phyloP scores from a whole-genome alignment of 2,329 filamentous ascomycete genomes.

The Exophiala aquamarina region DNA sequence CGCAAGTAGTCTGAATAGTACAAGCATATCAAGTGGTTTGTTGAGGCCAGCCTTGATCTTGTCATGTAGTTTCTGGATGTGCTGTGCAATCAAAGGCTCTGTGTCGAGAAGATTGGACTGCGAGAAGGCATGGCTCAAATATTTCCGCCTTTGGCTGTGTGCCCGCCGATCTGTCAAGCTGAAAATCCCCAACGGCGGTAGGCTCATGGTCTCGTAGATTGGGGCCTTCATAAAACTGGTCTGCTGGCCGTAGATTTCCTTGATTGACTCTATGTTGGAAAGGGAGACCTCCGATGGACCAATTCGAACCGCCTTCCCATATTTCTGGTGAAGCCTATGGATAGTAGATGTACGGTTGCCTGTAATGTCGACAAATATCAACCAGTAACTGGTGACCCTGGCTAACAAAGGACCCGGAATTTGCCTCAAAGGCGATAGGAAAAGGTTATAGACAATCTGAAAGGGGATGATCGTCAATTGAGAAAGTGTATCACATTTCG shows the following conservation, averaged over 20 bases:
- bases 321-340: constrained; percentile 27
- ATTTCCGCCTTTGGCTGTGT: neutral
- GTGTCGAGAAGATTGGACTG: constrained; percentile 1
- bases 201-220: constrained; percentile 5
- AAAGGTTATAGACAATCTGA: neutral
- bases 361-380: constrained; percentile 32
- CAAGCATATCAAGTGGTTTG: neutral
- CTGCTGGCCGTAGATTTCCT: constrained; percentile 31
- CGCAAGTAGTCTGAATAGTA: constrained; percentile 2
- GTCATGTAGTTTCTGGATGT: neutral
- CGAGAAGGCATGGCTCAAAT: constrained; percentile 3
- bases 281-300: constrained; percentile 32
- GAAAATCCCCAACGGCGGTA: neutral
- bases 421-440: neutral
- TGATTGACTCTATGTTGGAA: constrained; percentile 28
- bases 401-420: constrained; percentile 1
- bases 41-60: neutral
- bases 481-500: too few species aligned
- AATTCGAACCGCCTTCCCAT: constrained; percentile 33
- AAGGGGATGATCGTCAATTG: too few species aligned
- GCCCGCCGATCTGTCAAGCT: neutral
- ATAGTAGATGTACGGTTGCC: constrained; percentile 31
- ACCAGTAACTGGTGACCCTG: constrained; percentile 34
- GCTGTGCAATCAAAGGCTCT: neutral
- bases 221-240: constrained; percentile 7